Evolutionary conservation across 2,329 filamentous ascomycete species (phyloP).

Genomic region (Bipolaris sorokiniana): DNA sequence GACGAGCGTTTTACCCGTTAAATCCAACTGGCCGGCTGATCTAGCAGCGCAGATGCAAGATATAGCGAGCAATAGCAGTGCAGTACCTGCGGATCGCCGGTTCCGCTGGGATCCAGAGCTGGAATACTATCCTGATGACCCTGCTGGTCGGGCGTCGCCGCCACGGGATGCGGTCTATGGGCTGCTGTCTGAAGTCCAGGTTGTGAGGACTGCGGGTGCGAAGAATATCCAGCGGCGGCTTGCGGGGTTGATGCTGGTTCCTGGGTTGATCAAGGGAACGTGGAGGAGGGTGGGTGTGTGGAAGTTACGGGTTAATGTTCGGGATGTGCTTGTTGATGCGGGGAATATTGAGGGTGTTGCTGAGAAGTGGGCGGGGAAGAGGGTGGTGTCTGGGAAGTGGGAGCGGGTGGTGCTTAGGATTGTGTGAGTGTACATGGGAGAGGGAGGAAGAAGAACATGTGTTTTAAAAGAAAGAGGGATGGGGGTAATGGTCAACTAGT

Average conservation of each 20-base stretch:
- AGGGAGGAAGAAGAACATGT: not conserved
- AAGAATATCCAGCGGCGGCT: slow-evolving; percentile 7
- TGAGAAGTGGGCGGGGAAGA: slow-evolving; percentile 2
- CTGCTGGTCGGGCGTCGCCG: not conserved
- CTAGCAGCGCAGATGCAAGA: not conserved
- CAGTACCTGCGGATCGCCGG: not conserved
- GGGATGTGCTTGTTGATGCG: not conserved
- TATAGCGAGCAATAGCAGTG: not conserved
- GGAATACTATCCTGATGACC: slow-evolving; percentile 9
- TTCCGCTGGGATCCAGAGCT: slow-evolving; percentile 1
- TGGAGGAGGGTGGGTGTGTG: slow-evolving; percentile 16
- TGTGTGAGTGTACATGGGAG: not conserved
- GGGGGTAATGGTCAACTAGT: too few relatives aligned
- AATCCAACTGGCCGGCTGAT: not conserved
- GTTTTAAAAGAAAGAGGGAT: not conserved
- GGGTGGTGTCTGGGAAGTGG: not conserved
- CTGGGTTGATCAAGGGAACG: not conserved
- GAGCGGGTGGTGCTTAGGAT: not conserved
- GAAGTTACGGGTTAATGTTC: slow-evolving; percentile 4
- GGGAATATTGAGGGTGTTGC: slow-evolving; percentile 1
- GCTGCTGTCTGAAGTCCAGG: slow-evolving; percentile 9
- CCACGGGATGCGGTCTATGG: slow-evolving; percentile 1
- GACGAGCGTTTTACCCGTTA: not conserved
- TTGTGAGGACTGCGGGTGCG: slow-evolving; percentile 3
- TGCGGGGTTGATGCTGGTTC: slow-evolving; percentile 8